phyloP scores from a whole-genome alignment of 192 early-diverging fungal species.

The Kickxella alabastrina region DNA sequence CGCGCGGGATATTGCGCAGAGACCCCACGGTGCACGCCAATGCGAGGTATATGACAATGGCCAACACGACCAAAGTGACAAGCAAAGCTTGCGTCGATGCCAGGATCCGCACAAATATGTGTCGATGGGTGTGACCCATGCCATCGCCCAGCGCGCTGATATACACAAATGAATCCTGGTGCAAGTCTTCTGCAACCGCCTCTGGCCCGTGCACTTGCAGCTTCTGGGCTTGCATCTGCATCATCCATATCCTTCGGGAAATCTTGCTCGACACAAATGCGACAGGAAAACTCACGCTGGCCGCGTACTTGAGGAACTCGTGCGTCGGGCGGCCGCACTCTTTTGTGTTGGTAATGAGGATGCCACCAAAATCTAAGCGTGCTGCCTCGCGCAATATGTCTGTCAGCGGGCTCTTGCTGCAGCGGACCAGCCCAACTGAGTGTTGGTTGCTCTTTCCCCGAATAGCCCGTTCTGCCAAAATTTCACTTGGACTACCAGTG shows the following conservation, averaged over 20 bases:
- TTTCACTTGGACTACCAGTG: slow-evolving; percentile 5
- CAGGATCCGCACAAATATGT: slow-evolving; percentile 20
- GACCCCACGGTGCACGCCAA: slow-evolving; percentile 43
- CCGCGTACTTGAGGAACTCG: slow-evolving; percentile 29
- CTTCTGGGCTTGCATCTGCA: slow-evolving; percentile 16
- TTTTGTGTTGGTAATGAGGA: slow-evolving; percentile 41
- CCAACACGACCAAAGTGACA: slow-evolving; percentile 13
- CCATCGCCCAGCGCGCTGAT: slow-evolving; percentile 16
- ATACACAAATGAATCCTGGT: slow-evolving; percentile 25
- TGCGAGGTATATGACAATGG: slow-evolving; percentile 26
- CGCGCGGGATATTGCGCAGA: slow-evolving; percentile 30
- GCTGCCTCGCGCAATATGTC: slow-evolving; percentile 25
- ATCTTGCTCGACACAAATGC: slow-evolving; percentile 34
- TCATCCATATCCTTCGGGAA: slow-evolving; percentile 13
- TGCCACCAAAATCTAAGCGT: slow-evolving; percentile 21
- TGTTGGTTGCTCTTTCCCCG: slow-evolving; percentile 3
- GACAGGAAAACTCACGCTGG: slow-evolving; percentile 27
- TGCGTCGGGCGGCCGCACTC: slow-evolving; percentile 32
- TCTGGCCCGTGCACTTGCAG: neutral
- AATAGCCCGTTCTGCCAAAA: neutral
- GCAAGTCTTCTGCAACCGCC: neutral
- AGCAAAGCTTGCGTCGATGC: slow-evolving; percentile 34
- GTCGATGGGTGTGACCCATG: neutral
- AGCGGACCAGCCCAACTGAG: slow-evolving; percentile 34
- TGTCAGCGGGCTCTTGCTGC: slow-evolving; percentile 33